Base-by-base conservation (phyloP, 2,329 filamentous ascomycete species). In the Talaromyces sp. region DNA sequence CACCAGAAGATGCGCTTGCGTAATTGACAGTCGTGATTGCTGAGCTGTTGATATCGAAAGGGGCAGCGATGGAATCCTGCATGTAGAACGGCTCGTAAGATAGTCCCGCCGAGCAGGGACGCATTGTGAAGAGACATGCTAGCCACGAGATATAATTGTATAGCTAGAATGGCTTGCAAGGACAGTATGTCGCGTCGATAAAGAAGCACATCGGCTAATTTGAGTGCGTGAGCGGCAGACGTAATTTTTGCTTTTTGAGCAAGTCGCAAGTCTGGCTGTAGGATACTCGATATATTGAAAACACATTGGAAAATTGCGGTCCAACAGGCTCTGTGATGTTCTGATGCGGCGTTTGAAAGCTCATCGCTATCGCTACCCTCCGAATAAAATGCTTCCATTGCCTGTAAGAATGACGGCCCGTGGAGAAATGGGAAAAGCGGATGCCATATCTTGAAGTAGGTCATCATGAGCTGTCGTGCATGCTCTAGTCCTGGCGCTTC, bases 361-460 rank as follows among this genome's bases (percentile, higher is more conserved):
- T 27, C 39, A 35, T 31, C 50, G 19, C 24, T 22, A 24, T n/a
- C 43, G 14, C 60, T 56, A 19, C 49, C 39, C n/a, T 67, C 65
- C 0, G 70, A 71, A 68, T 83, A 83, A 47, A 83, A 73, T 11
- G 69, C 68, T 45, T 83, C 77, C 68, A 85, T 76, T 14, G 80
- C 75, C 37, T 78, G 75, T 27, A 84, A 69, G 57, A 84, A 83
- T 1, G 79, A 79, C 0, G 81, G 83, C 0, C 83, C 83, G 57
- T 84, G 82, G 3, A 85, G 68, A 66, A 85, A 84, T 0, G 83
- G 83, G 65, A 84, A 82, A 13, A 85, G 72, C 0, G 82, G 82
- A 74, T 85, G 83, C 82, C 82, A 85, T 10, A 79, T 75, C 68
- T 77, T 79, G 70, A 85, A 85, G 67, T 84, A 85, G 19, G 76